Evolutionary conservation across 441 rosid species (phyloP).

Genomic region (Aleurites moluccanus): DNA sequence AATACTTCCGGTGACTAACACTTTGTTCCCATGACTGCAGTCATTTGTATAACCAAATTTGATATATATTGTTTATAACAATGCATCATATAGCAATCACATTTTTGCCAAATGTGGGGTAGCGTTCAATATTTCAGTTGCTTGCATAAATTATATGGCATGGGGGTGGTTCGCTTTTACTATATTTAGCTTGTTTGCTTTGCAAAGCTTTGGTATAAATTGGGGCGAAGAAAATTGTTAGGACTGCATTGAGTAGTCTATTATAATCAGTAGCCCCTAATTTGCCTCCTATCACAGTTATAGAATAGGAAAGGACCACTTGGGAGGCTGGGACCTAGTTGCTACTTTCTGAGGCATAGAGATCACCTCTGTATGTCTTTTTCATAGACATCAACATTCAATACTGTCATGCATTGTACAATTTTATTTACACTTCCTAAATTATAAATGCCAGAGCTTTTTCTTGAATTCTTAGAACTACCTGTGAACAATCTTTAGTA

Average conservation of each 20-base stretch:
- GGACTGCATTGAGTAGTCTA: not conserved
- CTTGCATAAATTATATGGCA: not conserved
- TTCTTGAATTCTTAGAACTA: not conserved
- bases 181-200: not conserved
- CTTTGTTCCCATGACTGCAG: not conserved
- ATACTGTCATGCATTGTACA: not conserved
- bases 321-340: not conserved
- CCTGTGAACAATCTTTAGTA: not conserved
- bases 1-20: not conserved
- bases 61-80: not conserved
- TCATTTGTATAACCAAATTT: not conserved
- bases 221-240: not conserved
- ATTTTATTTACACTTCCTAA: not conserved
- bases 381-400: not conserved
- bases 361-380: no score
- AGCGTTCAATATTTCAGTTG: not conserved
- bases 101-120: not conserved
- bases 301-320: constrained; percentile 3
- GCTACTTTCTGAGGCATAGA: not conserved
- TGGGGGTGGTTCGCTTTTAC: not conserved
- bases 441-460: not conserved
- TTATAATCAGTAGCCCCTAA: not conserved
- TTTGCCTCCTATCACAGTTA: not conserved
- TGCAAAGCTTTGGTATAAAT: not conserved
- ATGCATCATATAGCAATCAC: not conserved